phyloP scores from a whole-genome alignment of 768 basidiomycete species.

The Pulveroboletus sp. region DNA sequence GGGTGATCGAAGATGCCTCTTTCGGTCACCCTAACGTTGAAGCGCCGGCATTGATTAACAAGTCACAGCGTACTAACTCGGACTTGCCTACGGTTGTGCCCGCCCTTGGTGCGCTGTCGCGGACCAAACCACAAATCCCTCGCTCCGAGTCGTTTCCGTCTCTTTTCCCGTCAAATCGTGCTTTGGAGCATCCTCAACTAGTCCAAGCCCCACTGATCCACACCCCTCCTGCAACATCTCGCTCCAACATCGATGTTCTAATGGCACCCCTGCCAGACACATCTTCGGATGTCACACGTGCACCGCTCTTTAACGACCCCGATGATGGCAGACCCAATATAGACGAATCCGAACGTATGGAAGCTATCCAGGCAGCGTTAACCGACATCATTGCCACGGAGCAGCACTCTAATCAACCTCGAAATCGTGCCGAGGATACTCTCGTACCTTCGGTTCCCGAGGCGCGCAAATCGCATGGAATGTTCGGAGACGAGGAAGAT shows the following conservation, averaged over 20 bases:
- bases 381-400: conserved; percentile 94
- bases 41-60: background rate
- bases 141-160: conserved; percentile 40
- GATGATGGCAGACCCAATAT: conserved; percentile 53
- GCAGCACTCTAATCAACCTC: conserved; percentile 40
- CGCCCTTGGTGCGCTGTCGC: conserved; percentile 1
- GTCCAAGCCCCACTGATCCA: conserved; percentile 18
- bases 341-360: conserved; percentile 83
- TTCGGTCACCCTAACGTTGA: conserved; percentile 17
- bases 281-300: conserved; percentile 53
- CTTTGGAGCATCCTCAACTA: conserved; percentile 12
- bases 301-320: conserved; percentile 80
- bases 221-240: conserved; percentile 22
- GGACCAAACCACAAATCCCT: conserved; percentile 14
- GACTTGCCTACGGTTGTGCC: conserved; percentile 7
- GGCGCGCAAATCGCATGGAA: conserved; percentile 27
- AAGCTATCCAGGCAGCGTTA: conserved; percentile 93
- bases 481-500: conserved; percentile 38
- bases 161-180: conserved; percentile 18
- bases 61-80: conserved; percentile 7
- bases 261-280: conserved; percentile 67
- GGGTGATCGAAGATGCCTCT: conserved; percentile 73
- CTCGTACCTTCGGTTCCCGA: conserved; percentile 7
- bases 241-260: conserved; percentile 70
- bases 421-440: conserved; percentile 4